Base-by-base conservation (phyloP, 176 grass and related monocot species). In the Microstegium vimineum region DNA sequence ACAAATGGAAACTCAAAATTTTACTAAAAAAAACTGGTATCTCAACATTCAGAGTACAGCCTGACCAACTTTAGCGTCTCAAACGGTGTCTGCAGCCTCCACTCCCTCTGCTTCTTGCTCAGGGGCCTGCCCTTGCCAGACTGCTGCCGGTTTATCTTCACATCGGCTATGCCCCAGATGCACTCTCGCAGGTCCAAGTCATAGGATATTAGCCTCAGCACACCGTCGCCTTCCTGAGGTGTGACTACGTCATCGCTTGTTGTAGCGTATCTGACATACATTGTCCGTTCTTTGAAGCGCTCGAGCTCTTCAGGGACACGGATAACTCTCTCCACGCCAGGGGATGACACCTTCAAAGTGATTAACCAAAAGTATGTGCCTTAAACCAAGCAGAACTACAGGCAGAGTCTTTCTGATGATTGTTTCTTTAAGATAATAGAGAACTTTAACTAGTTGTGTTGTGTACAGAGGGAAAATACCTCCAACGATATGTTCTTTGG, bases 21-120 rank as follows among this genome's bases (percentile, higher is more conserved):
- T n/a, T n/a, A n/a, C n/a, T n/a, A n/a, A n/a, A n/a, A n/a, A 47
- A 86, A 35, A 71, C 5, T 15, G 31, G n/a, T 6, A 69, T 26
- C 49, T 95, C 80, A 98, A 83, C 84, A 95, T 76, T 95, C 96
- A 62, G 89, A 95, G 80, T 98, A 84, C 37, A 98, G 10, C 80
- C 96, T 87, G 56, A 98, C 93, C 10, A 95, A 69, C 34, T 82
- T 76, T 80, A 98, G 72, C 1, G 84, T 86, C 57, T 95, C 63
- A 7, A 98, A 95, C 7, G 81, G 82, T 8, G 89, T 95, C 5
- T 82, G 87, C 84, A 98, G 31, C 13, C 83, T 81, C 96, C 93
- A 99, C 60, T 99, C 96, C 80, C 83, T 91, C 82, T 95, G 93
- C 76, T 99, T 95, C 86, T 95, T 99, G 84, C 82, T 95, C 64